Evolutionary conservation across 2,329 filamentous ascomycete genomes (phyloP).

Genomic region (Teratosphaeria zuluensis): DNA sequence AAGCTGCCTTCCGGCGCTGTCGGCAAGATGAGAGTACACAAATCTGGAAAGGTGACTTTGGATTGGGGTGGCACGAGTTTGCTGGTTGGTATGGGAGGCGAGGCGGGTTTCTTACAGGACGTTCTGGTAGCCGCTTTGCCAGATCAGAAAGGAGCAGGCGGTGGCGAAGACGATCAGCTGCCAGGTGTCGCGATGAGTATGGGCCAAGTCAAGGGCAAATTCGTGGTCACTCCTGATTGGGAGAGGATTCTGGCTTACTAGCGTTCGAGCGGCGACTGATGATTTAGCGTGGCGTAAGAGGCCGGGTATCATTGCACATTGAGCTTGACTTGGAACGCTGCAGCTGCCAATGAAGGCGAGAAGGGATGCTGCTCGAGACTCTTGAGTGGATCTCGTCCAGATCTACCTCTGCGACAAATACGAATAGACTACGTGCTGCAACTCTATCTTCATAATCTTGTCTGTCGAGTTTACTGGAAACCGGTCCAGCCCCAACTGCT

Average conservation of each 20-base stretch:
- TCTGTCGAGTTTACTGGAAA: slow-evolving; percentile 18
- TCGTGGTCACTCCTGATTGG: slow-evolving; percentile 55
- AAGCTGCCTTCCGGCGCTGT: slow-evolving; percentile 44
- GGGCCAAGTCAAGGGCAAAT: slow-evolving; percentile 55
- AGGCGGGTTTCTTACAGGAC: slow-evolving; percentile 52
- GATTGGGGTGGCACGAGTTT: slow-evolving; percentile 54
- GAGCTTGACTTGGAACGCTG: neutral
- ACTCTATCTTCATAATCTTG: slow-evolving; percentile 17
- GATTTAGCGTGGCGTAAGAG: neutral
- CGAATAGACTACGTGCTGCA: neutral
- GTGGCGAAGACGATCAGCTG: slow-evolving; percentile 15
- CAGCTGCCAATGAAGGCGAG: neutral
- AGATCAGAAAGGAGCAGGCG: slow-evolving; percentile 15
- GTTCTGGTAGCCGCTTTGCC: slow-evolving; percentile 34
- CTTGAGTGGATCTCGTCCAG: neutral
- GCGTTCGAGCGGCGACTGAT: neutral
- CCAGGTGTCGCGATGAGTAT: slow-evolving; percentile 43
- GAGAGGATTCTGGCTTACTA: slow-evolving; percentile 31
- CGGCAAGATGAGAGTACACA: slow-evolving; percentile 53
- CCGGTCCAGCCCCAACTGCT: slow-evolving; percentile 8
- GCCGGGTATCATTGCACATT: neutral
- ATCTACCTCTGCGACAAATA: neutral
- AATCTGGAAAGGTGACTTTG: slow-evolving; percentile 51
- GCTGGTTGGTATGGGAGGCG: slow-evolving; percentile 47
- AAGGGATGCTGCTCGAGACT: neutral